Evolutionary conservation across 148 eudicot genomes (phyloP), one percentile per base, ranked within the genome.

Genomic region (Vaccinium macrocarpon): DNA sequence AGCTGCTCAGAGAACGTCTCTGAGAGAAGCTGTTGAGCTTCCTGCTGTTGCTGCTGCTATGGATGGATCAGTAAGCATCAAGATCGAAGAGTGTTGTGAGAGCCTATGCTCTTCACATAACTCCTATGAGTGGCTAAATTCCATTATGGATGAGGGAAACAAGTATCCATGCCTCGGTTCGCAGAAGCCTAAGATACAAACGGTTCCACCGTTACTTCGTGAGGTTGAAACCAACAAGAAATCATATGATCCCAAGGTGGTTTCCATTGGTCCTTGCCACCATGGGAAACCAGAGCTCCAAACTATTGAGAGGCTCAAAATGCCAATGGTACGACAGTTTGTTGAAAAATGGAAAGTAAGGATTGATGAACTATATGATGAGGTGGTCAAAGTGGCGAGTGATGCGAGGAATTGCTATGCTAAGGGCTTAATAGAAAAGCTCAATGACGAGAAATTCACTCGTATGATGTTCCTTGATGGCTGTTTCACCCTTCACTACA

Each of bases 201-300:
- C 13, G 35, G 79, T 76, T 49, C 56, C 13, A 12, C 29, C 2
- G 32, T 19, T 50, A 1, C 57, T 76, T 48, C 27, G 56, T 3
- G 56, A 77, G 25, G 35, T 78, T 5, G 61, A 78, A 27, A 51
- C 81, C 62, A 78, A 78, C 61, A 78, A 78, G 46, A 27, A 78
- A 27, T 78, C 42, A 35, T 78, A 51, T 27, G 61, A 78, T 25
- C 81, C 81, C 2, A 11, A n/a, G 81, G 62, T 78, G 61, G 81
- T 78, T 53, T 51, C 81, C 4, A 78, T 78, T 27, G 81, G 61
- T 78, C 81, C 81, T 11, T 78, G 3, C 61, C 81, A 78, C 48
- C 81, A 51, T 51, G 42, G 81, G 0, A 51, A 78, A 25, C 42
- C 11, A 12, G 42, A 53, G 62, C 81, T 78, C 16, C 10, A 78